Base-by-base conservation (phyloP, 805 yeast species). In the Candida krabiensis region DNA sequence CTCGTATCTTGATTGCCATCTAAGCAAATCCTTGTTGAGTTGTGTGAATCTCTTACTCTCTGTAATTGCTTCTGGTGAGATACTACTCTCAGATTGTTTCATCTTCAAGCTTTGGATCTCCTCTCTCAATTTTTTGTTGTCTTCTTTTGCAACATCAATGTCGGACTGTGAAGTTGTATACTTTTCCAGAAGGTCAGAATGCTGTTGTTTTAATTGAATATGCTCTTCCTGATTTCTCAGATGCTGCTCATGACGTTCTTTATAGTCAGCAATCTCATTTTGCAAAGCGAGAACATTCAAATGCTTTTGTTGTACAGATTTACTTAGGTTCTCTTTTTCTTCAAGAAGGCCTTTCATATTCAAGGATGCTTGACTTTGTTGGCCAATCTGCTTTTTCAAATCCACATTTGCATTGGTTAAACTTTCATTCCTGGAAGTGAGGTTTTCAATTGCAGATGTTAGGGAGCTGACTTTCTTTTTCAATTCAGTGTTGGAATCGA, bases 1-100 rank as follows among this genome's bases (percentile, higher is more conserved):
- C 54, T 77, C 77, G 47, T 64, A 74, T 44, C 66, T 75, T 33
- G 58, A 53, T 56, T 75, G 80, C 78, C 85, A 73, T 38, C 67
- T 50, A 59, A 53, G n/a, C 40, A 53, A 33, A 57, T 71, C 47
- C 27, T 36, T 35, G 32, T 44, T 46, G 30, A 49, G 30, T 15
- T 42, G 36, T 14, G 49, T 21, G 16, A 44, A 33, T 19, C 24
- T 29, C 23, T 34, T 40, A 14, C 35, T 35, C 14, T 35, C 17
- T n/a, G 14, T 16, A 9, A 29, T 33, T 19, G 42, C 26, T 11
- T 33, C 33, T 22, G 40, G 37, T 11, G 18, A 30, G 21, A 32
- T 28, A 14, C 30, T 27, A 12, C 23, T 26, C 28, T 43, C 46
- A 32, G 38, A n/a, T 16, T 42, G 23, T 30, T 36, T 27, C 27